Base-by-base conservation (phyloP, 805 yeast genomes). In the Candida krabiensis region DNA sequence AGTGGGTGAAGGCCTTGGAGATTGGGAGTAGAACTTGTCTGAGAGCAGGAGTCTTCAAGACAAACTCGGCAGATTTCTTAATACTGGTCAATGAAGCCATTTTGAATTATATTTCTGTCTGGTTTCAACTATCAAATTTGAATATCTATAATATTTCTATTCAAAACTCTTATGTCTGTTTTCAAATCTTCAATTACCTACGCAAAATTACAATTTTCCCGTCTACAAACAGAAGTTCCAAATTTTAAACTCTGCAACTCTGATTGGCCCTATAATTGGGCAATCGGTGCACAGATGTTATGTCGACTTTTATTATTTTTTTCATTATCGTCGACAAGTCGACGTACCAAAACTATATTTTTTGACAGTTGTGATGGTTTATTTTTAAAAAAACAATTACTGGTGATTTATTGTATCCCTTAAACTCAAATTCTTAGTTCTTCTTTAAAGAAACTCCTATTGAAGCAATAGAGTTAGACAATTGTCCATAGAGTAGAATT, bases 21-120 rank as follows among this genome's bases (percentile, higher is more conserved):
- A 83, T 74, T 49, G 99, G 98, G 22, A 83, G 75, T 49, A 86
- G 72, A 51, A 90, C 64, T 62, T 82, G 80, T 50, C 85, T 77
- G 59, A 93, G 77, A 34, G 79, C 60, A 38, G 98, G 96, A 50
- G 88, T 77, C 53, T 81, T 82, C 61, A 85, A 75, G 58, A 91
- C 82, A 73, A 70, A 83, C 64, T 87, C 91, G 53, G 88, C 83
- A 32, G 78, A 66, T 66, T 80, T 86, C 51, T 74, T 86, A 55
- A 83, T 79, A 39, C 85, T 73, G 15, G 91, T 82, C 59, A 80
- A 64, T 23, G 83, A 71, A 52, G 78, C 70, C 80, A 75, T 76
- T 40, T 41, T 66, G 39, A 18, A 18, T 19, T 26, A 12, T 21
- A 19, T 38, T 23, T 21, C n/a, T n/a, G n/a, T n/a, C n/a, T n/a